Percentiles rank a stretch among this genome's conserved stretches.
phyloP scores from a whole-genome alignment of 2,329 filamentous ascomycete genomes.

The Pyrenophora graminea region DNA sequence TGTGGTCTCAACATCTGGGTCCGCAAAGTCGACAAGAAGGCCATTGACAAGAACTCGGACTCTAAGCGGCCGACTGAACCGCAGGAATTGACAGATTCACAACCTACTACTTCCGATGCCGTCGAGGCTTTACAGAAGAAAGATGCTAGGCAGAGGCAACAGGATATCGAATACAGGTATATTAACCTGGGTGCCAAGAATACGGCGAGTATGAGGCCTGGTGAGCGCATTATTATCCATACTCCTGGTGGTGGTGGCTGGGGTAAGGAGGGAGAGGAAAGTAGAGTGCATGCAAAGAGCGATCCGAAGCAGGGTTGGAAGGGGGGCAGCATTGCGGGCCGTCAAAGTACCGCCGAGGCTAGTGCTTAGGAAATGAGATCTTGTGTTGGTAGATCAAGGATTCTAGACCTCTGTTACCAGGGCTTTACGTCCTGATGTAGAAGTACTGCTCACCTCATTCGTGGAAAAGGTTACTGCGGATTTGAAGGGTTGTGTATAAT shows the following conservation, averaged over 20 bases:
- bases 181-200: slow-evolving; percentile 82
- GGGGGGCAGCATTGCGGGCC: slow-evolving; percentile 61
- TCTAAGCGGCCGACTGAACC: slow-evolving; percentile 26
- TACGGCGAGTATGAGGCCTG: slow-evolving; percentile 73
- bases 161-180: slow-evolving; percentile 60
- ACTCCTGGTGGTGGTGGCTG: slow-evolving; percentile 82
- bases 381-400: no score
- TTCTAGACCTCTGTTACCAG: no score
- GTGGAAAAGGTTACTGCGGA: no score
- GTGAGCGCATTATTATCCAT: slow-evolving; percentile 75
- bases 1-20: slow-evolving; percentile 90
- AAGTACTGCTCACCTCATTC: no score
- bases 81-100: slow-evolving; percentile 1
- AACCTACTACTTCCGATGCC: slow-evolving; percentile 57
- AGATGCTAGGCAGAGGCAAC: slow-evolving; percentile 37
- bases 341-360: slow-evolving; percentile 59
- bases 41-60: slow-evolving; percentile 32
- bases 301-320: slow-evolving; percentile 67
- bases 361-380: slow-evolving; percentile 18
- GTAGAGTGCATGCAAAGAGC: slow-evolving; percentile 50
- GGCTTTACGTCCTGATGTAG: no score
- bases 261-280: slow-evolving; percentile 65
- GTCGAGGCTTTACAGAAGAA: slow-evolving; percentile 30
- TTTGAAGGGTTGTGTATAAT: no score
- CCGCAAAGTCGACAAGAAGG: slow-evolving; percentile 60